phyloP scores from a whole-genome alignment of 768 basidiomycete genomes.

The Psilocybe azurescens region DNA sequence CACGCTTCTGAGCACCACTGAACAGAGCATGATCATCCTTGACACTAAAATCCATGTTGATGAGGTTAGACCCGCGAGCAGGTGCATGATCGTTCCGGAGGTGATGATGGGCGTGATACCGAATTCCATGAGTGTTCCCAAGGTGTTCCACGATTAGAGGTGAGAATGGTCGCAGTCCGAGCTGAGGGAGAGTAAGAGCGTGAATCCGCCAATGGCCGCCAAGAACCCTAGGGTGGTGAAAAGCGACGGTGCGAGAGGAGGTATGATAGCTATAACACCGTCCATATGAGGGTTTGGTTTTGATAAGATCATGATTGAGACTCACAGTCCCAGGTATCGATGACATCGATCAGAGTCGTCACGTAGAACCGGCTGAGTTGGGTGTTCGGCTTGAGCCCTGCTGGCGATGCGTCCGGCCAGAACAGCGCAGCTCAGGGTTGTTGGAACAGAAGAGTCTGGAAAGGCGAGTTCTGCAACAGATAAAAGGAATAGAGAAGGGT shows the following conservation, averaged over 20 bases:
- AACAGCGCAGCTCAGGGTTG: neutral
- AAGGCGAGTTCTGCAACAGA: constrained; percentile 19
- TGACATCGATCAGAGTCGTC: constrained; percentile 67
- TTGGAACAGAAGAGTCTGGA: constrained; percentile 26
- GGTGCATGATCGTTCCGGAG: too few relatives aligned
- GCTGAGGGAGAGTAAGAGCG: constrained; percentile 67
- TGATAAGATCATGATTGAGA: neutral
- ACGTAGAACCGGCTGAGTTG: constrained; percentile 79
- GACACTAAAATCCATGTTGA: too few relatives aligned
- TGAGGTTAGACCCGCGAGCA: too few relatives aligned
- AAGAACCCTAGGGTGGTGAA: neutral
- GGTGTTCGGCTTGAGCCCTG: too few relatives aligned
- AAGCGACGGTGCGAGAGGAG: constrained; percentile 24
- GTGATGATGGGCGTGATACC: too few relatives aligned
- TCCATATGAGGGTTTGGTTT: too few relatives aligned
- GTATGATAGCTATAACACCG: constrained; percentile 18
- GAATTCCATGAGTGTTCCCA: too few relatives aligned
- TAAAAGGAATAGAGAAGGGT: neutral
- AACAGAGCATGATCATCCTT: too few relatives aligned
- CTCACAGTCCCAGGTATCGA: constrained; percentile 52
- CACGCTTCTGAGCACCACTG: too few relatives aligned
- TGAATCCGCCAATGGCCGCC: constrained; percentile 54
- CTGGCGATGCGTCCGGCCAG: too few relatives aligned
- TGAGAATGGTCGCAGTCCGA: constrained; percentile 46
- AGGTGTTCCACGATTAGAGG: too few relatives aligned